Evolutionary conservation across 305 asterid genomes (phyloP), one percentile per base, ranked within the genome.

Genomic region (Rubia balearica): DNA sequence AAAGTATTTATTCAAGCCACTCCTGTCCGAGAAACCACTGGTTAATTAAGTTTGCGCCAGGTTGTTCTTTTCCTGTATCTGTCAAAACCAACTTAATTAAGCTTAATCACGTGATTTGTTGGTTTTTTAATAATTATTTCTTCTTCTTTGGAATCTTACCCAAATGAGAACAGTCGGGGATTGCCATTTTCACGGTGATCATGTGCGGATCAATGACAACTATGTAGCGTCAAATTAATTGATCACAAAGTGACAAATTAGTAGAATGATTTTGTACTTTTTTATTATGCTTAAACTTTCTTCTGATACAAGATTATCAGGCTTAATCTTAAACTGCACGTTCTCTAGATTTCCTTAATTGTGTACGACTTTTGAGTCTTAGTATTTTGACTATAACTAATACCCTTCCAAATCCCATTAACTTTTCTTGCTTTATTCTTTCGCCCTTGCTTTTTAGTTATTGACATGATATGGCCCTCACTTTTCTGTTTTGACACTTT

Each of bases 41-140:
- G n/a, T n/a, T n/a, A n/a, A n/a, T n/a, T n/a, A n/a, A n/a, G n/a
- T n/a, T n/a, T n/a, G n/a, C n/a, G n/a, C n/a, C n/a, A n/a, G n/a
- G n/a, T n/a, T n/a, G n/a, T n/a, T n/a, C n/a, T n/a, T n/a, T n/a
- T n/a, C n/a, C n/a, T n/a, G n/a, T n/a, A n/a, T 17, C 61, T n/a
- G 8, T 48, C 6, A 19, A 56, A 33, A 17, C 12, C 3, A 17
- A 60, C 36, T 27, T 12, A 69, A 17, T 43, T 16, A 48, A 33
- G 68, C 61, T 74, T 55, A 53, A 73, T 41, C 62, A 60, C 62
- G 62, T 74, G 77, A 45, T 46, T 67, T n/a, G 1, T 7, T 49
- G 56, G 36, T 14, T 71, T 3, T 8, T 19, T 3, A 6, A 49
- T 49, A 8, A 2, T 16, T 45, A 12, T 30, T 13, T 17, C n/a